Conservation (phyloP, 2,329 filamentous ascomycete species). For the Fonsecaea pugnacius region DNA sequence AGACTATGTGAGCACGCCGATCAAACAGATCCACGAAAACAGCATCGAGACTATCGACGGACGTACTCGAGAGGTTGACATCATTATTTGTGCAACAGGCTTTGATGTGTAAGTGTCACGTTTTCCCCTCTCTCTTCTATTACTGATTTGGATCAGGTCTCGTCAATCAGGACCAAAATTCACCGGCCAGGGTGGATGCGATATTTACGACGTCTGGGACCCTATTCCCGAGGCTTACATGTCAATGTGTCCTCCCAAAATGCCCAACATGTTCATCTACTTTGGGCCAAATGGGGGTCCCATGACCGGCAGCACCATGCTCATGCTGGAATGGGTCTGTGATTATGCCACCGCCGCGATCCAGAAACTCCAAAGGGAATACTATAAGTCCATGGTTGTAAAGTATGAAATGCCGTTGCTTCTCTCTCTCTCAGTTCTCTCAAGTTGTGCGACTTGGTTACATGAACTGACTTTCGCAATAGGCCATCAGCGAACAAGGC, state of each 20-base stretch:
- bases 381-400: constrained; percentile 10
- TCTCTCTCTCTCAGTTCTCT: background rate
- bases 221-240: constrained; percentile 42
- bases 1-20: constrained; percentile 35
- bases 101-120: no score
- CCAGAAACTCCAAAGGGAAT: constrained; percentile 18
- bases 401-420: background rate
- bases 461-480: background rate
- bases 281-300: constrained; percentile 37
- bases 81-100: no score
- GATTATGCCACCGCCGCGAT: constrained; percentile 12
- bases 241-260: constrained; percentile 30
- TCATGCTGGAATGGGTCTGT: constrained; percentile 3
- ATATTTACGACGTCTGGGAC: constrained; percentile 42
- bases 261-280: constrained; percentile 43
- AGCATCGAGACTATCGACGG: no score
- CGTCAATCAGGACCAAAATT: constrained; percentile 37
- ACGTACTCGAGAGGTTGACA: no score
- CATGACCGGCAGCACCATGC: constrained; percentile 1
- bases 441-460: background rate
- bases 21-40: no score
- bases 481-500: background rate
- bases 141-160: constrained; percentile 62
- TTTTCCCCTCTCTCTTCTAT: no score
- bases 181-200: constrained; percentile 59